phyloP scores from a whole-genome alignment of 2,329 filamentous ascomycete genomes.

The Knoxdaviesia capensis region DNA sequence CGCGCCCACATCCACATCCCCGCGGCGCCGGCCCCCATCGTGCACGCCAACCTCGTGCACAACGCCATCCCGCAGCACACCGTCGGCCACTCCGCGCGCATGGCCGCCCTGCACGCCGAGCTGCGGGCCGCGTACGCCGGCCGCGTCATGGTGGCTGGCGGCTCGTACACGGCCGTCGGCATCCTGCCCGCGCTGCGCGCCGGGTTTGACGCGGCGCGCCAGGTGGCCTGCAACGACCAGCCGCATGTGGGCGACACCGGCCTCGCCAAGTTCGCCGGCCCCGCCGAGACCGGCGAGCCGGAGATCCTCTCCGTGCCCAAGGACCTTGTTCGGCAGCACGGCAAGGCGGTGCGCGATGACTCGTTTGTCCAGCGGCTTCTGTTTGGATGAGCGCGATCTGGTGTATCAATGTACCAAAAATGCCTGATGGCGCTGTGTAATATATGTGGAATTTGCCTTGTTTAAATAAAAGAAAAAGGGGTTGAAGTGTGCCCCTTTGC shows the following conservation, averaged over 20 bases:
- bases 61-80: constrained; percentile 84
- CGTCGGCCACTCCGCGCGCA: constrained; percentile 50
- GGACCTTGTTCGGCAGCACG: background rate
- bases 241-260: constrained; percentile 13
- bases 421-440: too few relatives aligned
- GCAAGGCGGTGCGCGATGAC: background rate
- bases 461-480: too few relatives aligned
- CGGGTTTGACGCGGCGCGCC: constrained; percentile 21
- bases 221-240: constrained; percentile 11
- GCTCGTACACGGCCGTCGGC: constrained; percentile 31
- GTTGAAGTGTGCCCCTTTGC: too few relatives aligned
- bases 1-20: constrained; percentile 28
- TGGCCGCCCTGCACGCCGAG: constrained; percentile 34
- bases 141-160: constrained; percentile 40
- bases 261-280: constrained; percentile 10
- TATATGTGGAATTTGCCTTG: too few relatives aligned
- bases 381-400: too few relatives aligned
- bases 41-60: constrained; percentile 33
- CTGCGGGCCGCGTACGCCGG: constrained; percentile 37
- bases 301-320: constrained; percentile 1
- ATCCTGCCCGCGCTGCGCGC: constrained; percentile 30
- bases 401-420: too few relatives aligned
- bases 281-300: background rate
- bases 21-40: constrained; percentile 33
- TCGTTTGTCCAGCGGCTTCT: too few relatives aligned